Base-by-base conservation (phyloP, 495 filamentous ascomycete species). In the Xylaria sp. region DNA sequence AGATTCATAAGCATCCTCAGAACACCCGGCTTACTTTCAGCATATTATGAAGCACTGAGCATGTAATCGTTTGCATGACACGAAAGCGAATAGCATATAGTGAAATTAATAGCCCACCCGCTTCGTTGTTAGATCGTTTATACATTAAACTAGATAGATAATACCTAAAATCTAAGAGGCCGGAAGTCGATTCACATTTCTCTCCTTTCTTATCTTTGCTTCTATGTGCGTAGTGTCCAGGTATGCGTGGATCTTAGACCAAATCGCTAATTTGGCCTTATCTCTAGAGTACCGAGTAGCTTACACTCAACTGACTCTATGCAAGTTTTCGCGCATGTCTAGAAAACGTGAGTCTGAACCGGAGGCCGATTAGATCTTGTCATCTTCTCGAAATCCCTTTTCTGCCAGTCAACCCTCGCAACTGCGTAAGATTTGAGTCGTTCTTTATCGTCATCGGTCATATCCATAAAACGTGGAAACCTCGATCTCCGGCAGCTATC, bases 401-500 rank as follows among this genome's bases (percentile, higher is more conserved):
- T 69, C 53, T 59, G 67, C 21, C 15, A 4, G 0, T 69, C 35
- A 3, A 69, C 40, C 40, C 74, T 24, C 69, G 66, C 1, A 58
- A 70, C 57, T 50, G 33, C 33, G 24, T 61, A 64, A 67, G 41
- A 72, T 64, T 66, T 68, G 12, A 66, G n/a, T 1, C 24, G 17
- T 35, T 58, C 17, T 21, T 57, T 62, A 12, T 74, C 63, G 6
- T 37, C 33, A 0, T 48, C 69, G 19, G 61, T 55, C 69, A 67
- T 35, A 1, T 65, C 53, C 15, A 63, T 5, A 5, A 57, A 61
- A 26, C 63, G 58, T 31, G 46, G 65, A 15, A 31, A 37, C 19
- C 80, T 69, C 29, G 74, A 77, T 21, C 31, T 43, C 37, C 35
- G 76, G 31, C 87, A 82, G 48, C 88, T 86, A 50, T 82, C 73